Evolutionary conservation across 331 rosid genomes (phyloP).

Genomic region (Quercus tomentella): DNA sequence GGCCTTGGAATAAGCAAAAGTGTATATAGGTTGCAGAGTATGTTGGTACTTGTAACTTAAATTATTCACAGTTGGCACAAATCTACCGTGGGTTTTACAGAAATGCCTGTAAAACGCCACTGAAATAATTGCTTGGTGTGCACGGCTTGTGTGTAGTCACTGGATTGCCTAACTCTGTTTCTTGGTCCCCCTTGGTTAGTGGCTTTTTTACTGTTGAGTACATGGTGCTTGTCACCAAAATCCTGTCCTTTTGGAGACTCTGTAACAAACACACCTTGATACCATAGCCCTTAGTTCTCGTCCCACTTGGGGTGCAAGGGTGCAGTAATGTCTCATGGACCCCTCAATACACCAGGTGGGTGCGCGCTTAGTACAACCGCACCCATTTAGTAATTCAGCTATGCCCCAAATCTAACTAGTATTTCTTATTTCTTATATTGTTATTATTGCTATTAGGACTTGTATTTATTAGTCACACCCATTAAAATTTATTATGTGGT

Average conservation of each 20-base stretch:
- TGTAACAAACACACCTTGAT: conserved; percentile 4
- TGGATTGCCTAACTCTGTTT: neutral
- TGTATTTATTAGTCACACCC: neutral
- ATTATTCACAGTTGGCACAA: neutral
- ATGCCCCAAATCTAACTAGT: neutral
- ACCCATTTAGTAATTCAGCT: neutral
- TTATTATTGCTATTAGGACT: too few species aligned
- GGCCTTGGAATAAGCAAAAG: neutral
- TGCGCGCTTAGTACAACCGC: neutral
- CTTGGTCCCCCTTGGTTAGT: conserved; percentile 12
- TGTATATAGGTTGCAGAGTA: neutral
- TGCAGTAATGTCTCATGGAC: conserved; percentile 31
- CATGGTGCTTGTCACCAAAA: conserved; percentile 14
- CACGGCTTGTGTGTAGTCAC: too few species aligned
- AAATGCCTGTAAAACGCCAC: too few species aligned
- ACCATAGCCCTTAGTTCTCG: neutral
- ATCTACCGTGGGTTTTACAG: neutral
- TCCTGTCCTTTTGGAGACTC: conserved; percentile 9
- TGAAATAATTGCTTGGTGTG: too few species aligned
- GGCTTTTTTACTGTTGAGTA: neutral
- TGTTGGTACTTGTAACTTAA: neutral
- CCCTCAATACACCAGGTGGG: conserved; percentile 8
- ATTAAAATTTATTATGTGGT: neutral
- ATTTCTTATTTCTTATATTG: neutral
- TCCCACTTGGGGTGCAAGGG: neutral